Conservation (phyloP, 306 rosid species). For the Gynostemma pentaphyllum region DNA sequence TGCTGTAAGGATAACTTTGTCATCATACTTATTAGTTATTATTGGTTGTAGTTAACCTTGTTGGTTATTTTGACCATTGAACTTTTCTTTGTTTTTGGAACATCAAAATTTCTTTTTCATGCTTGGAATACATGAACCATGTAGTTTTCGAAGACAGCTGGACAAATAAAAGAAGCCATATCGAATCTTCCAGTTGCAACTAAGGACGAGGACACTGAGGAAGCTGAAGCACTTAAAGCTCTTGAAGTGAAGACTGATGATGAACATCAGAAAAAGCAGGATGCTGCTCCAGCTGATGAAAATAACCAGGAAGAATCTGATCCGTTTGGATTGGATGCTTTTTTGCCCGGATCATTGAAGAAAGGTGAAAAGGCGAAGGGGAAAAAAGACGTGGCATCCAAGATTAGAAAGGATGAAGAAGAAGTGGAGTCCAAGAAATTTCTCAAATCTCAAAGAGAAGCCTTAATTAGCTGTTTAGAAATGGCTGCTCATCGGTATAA, state of each 20-base stretch:
- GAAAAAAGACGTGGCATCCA: slow-evolving; percentile 38
- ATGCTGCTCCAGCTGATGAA: slow-evolving; percentile 17
- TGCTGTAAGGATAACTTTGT: background rate
- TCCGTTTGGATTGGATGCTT: slow-evolving; percentile 87
- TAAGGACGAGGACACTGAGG: slow-evolving; percentile 61
- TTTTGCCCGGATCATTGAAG: slow-evolving; percentile 45
- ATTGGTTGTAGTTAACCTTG: background rate
- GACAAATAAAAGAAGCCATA: slow-evolving; percentile 59
- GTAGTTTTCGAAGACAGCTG: slow-evolving; percentile 81
- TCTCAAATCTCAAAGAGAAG: slow-evolving; percentile 64
- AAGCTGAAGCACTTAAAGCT: slow-evolving; percentile 46
- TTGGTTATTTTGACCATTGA: background rate
- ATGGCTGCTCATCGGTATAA: slow-evolving; percentile 80
- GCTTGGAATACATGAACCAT: slow-evolving; percentile 11
- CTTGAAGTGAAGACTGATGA: slow-evolving; percentile 20
- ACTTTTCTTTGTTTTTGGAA: background rate
- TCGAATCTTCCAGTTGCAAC: slow-evolving; percentile 69
- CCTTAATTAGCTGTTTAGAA: slow-evolving; percentile 70
- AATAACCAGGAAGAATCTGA: slow-evolving; percentile 41
- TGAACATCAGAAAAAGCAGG: slow-evolving; percentile 19
- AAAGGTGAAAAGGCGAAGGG: slow-evolving; percentile 44
- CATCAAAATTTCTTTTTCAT: slow-evolving; percentile 9
- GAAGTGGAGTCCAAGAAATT: slow-evolving; percentile 58
- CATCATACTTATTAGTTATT: background rate
- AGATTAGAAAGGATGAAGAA: slow-evolving; percentile 35